Evolutionary conservation across 2,329 filamentous ascomycete genomes (phyloP).

Genomic region (Blastomyces emzantsi): DNA sequence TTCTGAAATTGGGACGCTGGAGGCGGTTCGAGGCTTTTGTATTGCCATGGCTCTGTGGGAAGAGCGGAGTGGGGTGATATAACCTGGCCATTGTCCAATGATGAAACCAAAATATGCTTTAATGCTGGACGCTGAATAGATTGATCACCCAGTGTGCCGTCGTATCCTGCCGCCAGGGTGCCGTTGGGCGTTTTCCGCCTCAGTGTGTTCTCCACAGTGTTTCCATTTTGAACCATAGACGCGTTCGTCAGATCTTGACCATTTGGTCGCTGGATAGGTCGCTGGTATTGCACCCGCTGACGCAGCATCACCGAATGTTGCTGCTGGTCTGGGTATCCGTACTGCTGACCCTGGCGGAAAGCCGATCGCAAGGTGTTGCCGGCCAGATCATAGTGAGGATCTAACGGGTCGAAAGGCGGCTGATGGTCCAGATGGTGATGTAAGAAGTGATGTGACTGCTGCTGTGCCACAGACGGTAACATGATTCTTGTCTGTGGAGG

Average conservation of each 20-base stretch:
- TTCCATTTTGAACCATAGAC: conserved; percentile 19
- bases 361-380: conserved; percentile 20
- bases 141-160: conserved; percentile 68
- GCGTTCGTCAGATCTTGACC: conserved; percentile 22
- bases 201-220: conserved; percentile 59
- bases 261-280: conserved; percentile 32
- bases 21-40: conserved; percentile 23
- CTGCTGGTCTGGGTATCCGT: conserved; percentile 4
- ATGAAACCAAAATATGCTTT: conserved; percentile 74
- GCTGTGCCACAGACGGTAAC: conserved; percentile 42
- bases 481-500: conserved; percentile 27
- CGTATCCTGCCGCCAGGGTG: conserved; percentile 85
- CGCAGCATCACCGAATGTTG: conserved; percentile 23
- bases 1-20: conserved; percentile 26
- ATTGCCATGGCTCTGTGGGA: conserved; percentile 27
- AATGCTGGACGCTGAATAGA: conserved; percentile 63
- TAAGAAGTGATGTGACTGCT: conserved; percentile 31
- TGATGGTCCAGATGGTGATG: conserved; percentile 32
- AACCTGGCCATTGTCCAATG: conserved; percentile 37
- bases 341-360: conserved; percentile 23
- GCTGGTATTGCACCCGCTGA: conserved; percentile 31
- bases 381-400: conserved; percentile 27
- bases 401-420: conserved; percentile 23
- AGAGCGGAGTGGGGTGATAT: conserved; percentile 27
- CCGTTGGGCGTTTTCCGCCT: conserved; percentile 89